These are phyloP conservation scores for Sarocladium strictum DNA, from an alignment of 2,329 filamentous ascomycete species.

Conservation along the genomic window DNA sequence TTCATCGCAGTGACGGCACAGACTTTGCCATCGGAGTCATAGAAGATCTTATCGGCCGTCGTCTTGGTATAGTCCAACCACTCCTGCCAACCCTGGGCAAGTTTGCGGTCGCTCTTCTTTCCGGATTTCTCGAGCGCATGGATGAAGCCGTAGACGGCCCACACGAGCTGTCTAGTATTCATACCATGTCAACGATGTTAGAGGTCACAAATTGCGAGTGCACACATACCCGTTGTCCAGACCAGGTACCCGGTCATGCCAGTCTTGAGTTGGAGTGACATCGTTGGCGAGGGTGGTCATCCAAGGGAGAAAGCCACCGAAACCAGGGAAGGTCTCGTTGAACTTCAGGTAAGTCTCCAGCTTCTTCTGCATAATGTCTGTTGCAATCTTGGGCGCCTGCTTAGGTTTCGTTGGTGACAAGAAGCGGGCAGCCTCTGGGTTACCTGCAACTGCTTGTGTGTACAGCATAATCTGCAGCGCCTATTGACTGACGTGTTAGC, in stretches of 20 bases:
- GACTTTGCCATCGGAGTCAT: conserved; percentile 29
- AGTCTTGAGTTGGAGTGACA: conserved; percentile 28
- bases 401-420: conserved; percentile 26
- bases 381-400: conserved; percentile 25
- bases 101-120: conserved; percentile 17
- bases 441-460: conserved; percentile 32
- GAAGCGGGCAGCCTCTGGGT: conserved; percentile 30
- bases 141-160: conserved; percentile 35
- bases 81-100: conserved; percentile 28
- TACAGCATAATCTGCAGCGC: conserved; percentile 37
- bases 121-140: conserved; percentile 26
- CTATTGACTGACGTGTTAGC: not conserved
- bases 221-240: conserved; percentile 32
- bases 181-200: not conserved
- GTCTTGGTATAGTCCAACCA: conserved; percentile 35
- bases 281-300: conserved; percentile 24
- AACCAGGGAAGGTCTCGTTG: conserved; percentile 34
- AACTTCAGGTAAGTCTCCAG: conserved; percentile 32
- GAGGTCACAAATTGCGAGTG: not conserved
- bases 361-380: conserved; percentile 31
- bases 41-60: conserved; percentile 31
- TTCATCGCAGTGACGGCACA: conserved; percentile 31
- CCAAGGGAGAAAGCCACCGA: conserved; percentile 35
- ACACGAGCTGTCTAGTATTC: conserved; percentile 25
- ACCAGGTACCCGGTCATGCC: conserved; percentile 32